phyloP scores from a whole-genome alignment of 2,329 filamentous ascomycete genomes.

The Neophaeococcomyces aloes region DNA sequence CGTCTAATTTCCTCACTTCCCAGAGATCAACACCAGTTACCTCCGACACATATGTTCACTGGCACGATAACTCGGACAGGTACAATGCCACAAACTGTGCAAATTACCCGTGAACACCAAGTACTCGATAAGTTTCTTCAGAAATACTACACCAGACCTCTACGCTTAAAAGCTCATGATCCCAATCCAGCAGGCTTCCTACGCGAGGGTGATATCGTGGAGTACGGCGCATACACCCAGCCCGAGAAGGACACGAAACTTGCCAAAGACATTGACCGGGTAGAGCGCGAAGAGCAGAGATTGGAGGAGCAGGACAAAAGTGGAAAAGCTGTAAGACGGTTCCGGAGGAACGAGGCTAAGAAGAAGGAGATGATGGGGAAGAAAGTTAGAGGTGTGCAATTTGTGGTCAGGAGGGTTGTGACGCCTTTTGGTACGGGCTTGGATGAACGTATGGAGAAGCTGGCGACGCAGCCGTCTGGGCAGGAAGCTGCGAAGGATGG shows the following conservation, averaged over 20 bases:
- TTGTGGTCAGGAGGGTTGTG: constrained; percentile 14
- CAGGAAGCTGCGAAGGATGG: neutral
- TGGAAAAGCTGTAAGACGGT: constrained; percentile 2
- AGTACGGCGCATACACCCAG: constrained; percentile 13
- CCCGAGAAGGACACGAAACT: constrained; percentile 9
- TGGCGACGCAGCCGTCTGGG: neutral
- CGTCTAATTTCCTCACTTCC: neutral
- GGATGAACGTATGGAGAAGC: constrained; percentile 5
- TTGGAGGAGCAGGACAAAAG: neutral
- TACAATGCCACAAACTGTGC: constrained; percentile 6
- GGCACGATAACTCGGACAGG: constrained; percentile 8
- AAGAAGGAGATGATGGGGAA: constrained; percentile 6
- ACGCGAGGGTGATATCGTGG: constrained; percentile 19
- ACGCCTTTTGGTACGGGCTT: constrained; percentile 19
- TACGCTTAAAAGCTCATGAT: constrained; percentile 19
- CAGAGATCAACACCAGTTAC: neutral
- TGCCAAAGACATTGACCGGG: neutral
- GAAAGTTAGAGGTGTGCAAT: constrained; percentile 11
- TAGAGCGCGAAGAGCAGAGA: neutral
- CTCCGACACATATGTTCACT: constrained; percentile 6
- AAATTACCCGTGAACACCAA: constrained; percentile 8
- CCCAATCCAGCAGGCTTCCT: constrained; percentile 12
- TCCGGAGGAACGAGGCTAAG: constrained; percentile 4
- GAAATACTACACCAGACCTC: constrained; percentile 16
- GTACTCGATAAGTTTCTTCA: constrained; percentile 16